Conservation (phyloP, 768 basidiomycete genomes). For the Lactifluus subvellereus region DNA sequence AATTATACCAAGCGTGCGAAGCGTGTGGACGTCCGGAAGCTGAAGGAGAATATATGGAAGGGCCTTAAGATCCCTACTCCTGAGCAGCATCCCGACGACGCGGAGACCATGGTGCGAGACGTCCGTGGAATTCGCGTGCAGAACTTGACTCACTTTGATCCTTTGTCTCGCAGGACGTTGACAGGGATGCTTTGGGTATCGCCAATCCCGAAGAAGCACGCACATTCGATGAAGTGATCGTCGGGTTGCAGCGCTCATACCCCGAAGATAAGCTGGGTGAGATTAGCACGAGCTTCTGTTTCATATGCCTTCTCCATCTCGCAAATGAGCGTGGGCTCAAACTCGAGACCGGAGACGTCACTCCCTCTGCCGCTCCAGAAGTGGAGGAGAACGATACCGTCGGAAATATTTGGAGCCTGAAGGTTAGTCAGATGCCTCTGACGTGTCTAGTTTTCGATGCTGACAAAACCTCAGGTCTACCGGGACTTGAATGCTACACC, state of each 20-base stretch:
- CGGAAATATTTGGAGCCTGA: conserved; percentile 70
- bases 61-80: conserved; percentile 71
- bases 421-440: conserved; percentile 39
- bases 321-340: conserved; percentile 95
- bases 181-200: conserved; percentile 35
- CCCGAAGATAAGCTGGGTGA: conserved; percentile 94
- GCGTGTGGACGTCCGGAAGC: conserved; percentile 89
- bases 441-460: neutral
- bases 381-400: conserved; percentile 41
- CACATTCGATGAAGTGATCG: conserved; percentile 76
- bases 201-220: conserved; percentile 65
- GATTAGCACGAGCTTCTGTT: conserved; percentile 98
- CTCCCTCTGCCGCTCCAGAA: conserved; percentile 34
- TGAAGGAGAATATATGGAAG: conserved; percentile 99
- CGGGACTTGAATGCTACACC: conserved; percentile 36
- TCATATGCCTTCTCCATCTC: conserved; percentile 93
- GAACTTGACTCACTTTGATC: neutral
- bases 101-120: conserved; percentile 46
- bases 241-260: conserved; percentile 74
- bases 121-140: neutral
- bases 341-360: conserved; percentile 48
- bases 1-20: conserved; percentile 95
- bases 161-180: conserved; percentile 46
- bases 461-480: conserved; percentile 35
- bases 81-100: conserved; percentile 37